phyloP scores from a whole-genome alignment of 1,139 yeast genomes.

The Yamadazyma atlantica region DNA sequence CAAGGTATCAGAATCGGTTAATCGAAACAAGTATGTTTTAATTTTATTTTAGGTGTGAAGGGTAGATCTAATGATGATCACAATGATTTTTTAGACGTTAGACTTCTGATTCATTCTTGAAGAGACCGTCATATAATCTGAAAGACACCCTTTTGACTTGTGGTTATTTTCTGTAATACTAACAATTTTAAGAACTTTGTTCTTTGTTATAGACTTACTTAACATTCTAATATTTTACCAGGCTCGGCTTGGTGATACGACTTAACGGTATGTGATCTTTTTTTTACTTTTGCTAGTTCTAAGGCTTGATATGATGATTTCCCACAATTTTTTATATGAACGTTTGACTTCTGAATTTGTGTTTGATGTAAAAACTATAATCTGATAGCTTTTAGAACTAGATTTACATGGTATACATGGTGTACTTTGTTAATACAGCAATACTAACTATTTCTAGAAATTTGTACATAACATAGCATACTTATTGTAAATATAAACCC shows the following conservation, averaged over 20 bases:
- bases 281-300: neutral
- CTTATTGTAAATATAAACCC: neutral
- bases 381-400: too few relatives aligned
- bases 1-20: conserved; percentile 47
- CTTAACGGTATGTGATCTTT: conserved; percentile 12
- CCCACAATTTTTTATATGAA: conserved; percentile 14
- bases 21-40: conserved; percentile 3
- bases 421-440: too few relatives aligned
- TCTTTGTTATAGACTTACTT: too few relatives aligned
- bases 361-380: conserved; percentile 8
- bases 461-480: conserved; percentile 1
- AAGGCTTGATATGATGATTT: conserved; percentile 11
- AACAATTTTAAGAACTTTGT: too few relatives aligned
- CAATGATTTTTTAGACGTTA: conserved; percentile 14
- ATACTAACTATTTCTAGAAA: conserved; percentile 1
- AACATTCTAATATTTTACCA: neutral
- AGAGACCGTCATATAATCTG: conserved; percentile 1
- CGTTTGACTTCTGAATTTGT: conserved; percentile 19
- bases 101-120: conserved; percentile 12
- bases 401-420: too few relatives aligned
- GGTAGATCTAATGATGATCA: conserved; percentile 18
- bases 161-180: neutral
- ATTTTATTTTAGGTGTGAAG: neutral
- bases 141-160: neutral
- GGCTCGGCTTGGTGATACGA: neutral